Base-by-base conservation (phyloP, 2,329 filamentous ascomycete genomes). In the Cercospora brassicicola region DNA sequence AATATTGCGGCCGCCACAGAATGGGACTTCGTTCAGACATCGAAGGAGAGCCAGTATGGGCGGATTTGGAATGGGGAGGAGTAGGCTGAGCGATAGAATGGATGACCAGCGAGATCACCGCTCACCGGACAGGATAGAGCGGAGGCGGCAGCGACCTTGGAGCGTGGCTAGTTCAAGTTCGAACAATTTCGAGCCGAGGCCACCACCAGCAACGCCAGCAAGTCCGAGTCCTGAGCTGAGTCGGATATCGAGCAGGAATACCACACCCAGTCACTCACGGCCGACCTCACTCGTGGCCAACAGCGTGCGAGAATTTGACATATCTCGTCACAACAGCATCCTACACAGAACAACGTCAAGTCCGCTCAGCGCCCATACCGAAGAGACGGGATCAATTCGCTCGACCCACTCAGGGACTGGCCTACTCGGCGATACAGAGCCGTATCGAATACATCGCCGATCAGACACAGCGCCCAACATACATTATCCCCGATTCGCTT, bases 121-220 rank as follows among this genome's bases (percentile, higher is more conserved):
- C 23, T 81, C 79, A 8, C 79, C 80, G 18, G 82, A 84, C 57
- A 76, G 80, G 10, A 59, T 64, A 31, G 62, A 64, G 53, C 39
- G 66, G 55, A 76, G 79, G 48, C 80, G 77, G 72, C 74, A 76
- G 57, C 70, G 77, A 20, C 76, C 76, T 3, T 78, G 77, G 77
- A 78, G 77, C 66, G 71, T 78, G 26, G 77, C 77, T 15, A 77
- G 75, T 65, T 74, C 76, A 10, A 69, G 69, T 42, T 77, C 76
- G 33, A 64, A 64, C 6, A 73, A 65, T 30, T 69, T 71, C 30
- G 76, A 87, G 18, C 86, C 88, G 57, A 81, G 86, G 67, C 88
- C 88, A 56, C 88, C 88, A 56, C 88, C 88, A 5, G 88, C 87
- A 1, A 89, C 88, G 2, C 88, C 88, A 20, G 87, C 88, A 13